These are phyloP conservation scores for Caloboletus inedulis DNA, from an alignment of 1,284 basidiomycete species.

Conservation along the genomic window DNA sequence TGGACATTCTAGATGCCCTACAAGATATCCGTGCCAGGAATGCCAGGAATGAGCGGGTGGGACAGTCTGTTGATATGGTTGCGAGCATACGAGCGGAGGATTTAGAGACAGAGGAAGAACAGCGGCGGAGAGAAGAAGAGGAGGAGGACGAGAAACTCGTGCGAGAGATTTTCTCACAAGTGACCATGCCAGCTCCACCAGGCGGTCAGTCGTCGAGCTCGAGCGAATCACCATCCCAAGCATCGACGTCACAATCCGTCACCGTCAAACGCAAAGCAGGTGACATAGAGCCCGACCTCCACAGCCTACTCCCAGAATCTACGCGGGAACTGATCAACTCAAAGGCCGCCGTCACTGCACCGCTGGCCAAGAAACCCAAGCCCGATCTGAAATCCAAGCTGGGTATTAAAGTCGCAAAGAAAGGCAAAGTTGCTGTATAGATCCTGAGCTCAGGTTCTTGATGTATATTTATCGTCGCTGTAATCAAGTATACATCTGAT, in stretches of 20 bases:
- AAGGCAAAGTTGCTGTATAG: constrained; percentile 33
- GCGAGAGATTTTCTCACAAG: constrained; percentile 80
- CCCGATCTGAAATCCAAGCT: constrained; percentile 55
- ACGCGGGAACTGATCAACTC: constrained; percentile 61
- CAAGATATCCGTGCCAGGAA: constrained; percentile 94
- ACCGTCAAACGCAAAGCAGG: constrained; percentile 81
- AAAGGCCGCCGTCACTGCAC: constrained; percentile 41
- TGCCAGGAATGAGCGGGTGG: constrained; percentile 83
- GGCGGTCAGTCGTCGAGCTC: constrained; percentile 26
- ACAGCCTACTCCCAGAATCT: constrained; percentile 71
- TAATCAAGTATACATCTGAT: constrained; percentile 11
- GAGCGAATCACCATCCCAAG: constrained; percentile 26
- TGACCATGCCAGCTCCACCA: constrained; percentile 43
- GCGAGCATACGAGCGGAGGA: constrained; percentile 59
- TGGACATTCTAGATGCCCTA: constrained; percentile 96
- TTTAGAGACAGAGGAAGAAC: constrained; percentile 67
- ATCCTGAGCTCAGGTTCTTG: constrained; percentile 7
- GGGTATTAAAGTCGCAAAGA: constrained; percentile 77
- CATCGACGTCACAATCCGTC: constrained; percentile 42
- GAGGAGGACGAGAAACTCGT: constrained; percentile 93
- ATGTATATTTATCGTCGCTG: constrained; percentile 14
- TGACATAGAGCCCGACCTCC: constrained; percentile 64
- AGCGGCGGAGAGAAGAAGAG: constrained; percentile 62
- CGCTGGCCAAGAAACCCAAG: constrained; percentile 63
- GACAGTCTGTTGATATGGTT: constrained; percentile 61